phyloP scores from a whole-genome alignment of 1,284 basidiomycete genomes.

The Trametes sp. region DNA sequence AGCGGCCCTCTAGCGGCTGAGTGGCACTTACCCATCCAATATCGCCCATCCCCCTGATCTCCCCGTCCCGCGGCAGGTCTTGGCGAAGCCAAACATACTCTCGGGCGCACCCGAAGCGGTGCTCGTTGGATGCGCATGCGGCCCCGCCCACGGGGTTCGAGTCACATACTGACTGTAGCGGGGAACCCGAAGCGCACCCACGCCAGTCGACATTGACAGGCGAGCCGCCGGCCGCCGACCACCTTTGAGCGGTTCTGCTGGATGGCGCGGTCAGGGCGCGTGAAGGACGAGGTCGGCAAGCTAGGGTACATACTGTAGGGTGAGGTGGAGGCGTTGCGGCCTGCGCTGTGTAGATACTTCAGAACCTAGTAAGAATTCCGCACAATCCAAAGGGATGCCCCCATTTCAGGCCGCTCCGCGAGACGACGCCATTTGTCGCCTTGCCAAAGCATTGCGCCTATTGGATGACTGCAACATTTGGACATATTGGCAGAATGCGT shows the following conservation, averaged over 20 bases:
- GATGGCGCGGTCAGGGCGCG: conserved; percentile 1
- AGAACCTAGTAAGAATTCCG: too few relatives aligned
- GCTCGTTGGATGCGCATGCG: neutral
- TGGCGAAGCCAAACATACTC: neutral
- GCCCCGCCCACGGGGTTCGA: neutral
- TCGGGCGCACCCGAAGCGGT: conserved; percentile 4
- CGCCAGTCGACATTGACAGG: conserved; percentile 1
- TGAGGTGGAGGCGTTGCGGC: neutral
- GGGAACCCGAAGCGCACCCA: neutral
- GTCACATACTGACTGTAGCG: neutral
- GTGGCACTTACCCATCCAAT: neutral
- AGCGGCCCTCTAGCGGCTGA: too few relatives aligned
- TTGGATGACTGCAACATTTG: too few relatives aligned
- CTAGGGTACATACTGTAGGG: neutral
- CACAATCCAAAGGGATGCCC: too few relatives aligned
- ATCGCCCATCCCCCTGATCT: neutral
- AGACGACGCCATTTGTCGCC: too few relatives aligned
- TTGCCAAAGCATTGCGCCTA: too few relatives aligned
- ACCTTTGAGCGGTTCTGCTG: neutral
- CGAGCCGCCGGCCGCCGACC: neutral
- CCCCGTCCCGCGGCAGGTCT: neutral
- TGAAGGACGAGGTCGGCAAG: neutral
- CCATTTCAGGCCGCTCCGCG: too few relatives aligned
- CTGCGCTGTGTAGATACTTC: too few relatives aligned
- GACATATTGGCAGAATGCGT: too few relatives aligned